A percentile compares a stretch with the other conserved stretches of the same genome.
Evolutionary conservation across 1,284 basidiomycete species (phyloP).

Genomic region (Neotropicomus parvogracilis): DNA sequence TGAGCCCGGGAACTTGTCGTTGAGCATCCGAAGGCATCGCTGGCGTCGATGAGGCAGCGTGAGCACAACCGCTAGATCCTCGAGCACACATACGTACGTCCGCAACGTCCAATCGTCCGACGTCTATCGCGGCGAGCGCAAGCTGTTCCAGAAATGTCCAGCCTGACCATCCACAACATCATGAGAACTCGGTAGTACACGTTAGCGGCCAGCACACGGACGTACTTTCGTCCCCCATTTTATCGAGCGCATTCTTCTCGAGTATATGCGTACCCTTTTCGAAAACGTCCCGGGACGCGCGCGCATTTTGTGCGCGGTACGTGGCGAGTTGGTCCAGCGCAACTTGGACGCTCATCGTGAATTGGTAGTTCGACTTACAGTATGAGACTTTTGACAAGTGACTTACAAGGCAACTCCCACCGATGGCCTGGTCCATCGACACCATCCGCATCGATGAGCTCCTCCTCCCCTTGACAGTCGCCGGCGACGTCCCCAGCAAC

Average conservation of each 20-base stretch:
- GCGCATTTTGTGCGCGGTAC: slow-evolving; percentile 63
- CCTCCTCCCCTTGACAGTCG: slow-evolving; percentile 37
- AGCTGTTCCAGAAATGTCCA: slow-evolving; percentile 91
- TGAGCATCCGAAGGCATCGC: slow-evolving; percentile 67
- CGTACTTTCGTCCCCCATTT: slow-evolving; percentile 61
- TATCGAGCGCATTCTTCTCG: slow-evolving; percentile 43
- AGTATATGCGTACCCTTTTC: slow-evolving; percentile 61
- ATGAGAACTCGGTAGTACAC: too few species aligned
- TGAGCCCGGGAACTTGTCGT: slow-evolving; percentile 74
- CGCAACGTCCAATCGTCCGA: slow-evolving; percentile 76
- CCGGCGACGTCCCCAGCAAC: slow-evolving; percentile 32
- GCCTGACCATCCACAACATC: too few species aligned
- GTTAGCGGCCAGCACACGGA: too few species aligned
- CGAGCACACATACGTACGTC: slow-evolving; percentile 54
- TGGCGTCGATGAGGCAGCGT: slow-evolving; percentile 33
- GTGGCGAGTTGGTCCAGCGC: slow-evolving; percentile 66
- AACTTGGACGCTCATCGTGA: slow-evolving; percentile 43
- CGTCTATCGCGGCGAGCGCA: slow-evolving; percentile 81
- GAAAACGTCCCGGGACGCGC: slow-evolving; percentile 71
- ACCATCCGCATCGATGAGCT: slow-evolving; percentile 50
- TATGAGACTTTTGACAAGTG: too few species aligned
- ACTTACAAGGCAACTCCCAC: too few species aligned
- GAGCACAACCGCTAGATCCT: slow-evolving; percentile 10
- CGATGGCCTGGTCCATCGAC: slow-evolving; percentile 28
- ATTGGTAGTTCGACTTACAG: too few species aligned